phyloP scores from a whole-genome alignment of 23 red algal genomes.

The Gracilariopsis chorda region DNA sequence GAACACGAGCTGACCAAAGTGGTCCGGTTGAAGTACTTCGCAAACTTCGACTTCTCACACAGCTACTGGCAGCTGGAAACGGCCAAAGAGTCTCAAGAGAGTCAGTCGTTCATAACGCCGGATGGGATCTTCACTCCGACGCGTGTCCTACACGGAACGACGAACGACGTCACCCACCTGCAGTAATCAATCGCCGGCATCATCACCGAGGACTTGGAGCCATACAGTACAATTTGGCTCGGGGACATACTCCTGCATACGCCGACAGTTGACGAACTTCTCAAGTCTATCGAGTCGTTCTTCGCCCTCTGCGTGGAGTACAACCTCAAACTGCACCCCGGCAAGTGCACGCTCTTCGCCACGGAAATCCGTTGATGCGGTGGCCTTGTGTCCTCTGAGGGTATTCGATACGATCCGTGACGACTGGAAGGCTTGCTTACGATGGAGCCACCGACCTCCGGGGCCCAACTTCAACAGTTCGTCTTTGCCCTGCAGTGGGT shows the following conservation, averaged over 20 bases:
- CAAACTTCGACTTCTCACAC: too few relatives aligned
- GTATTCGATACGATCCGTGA: constrained; percentile 10
- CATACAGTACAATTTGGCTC: neutral
- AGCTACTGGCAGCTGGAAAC: constrained; percentile 27
- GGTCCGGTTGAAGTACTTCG: constrained; percentile 19
- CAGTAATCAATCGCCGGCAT: constrained; percentile 23
- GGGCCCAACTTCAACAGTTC: constrained; percentile 37
- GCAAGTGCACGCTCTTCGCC: constrained; percentile 24
- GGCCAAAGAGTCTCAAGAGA: constrained; percentile 12
- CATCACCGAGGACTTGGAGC: neutral
- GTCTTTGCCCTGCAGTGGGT: constrained; percentile 36
- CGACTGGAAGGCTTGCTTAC: neutral
- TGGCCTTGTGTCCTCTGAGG: neutral
- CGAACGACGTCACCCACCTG: constrained; percentile 26
- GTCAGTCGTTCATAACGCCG: constrained; percentile 40
- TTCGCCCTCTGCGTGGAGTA: neutral
- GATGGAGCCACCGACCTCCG: constrained; percentile 39
- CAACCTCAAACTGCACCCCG: constrained; percentile 43
- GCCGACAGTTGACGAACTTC: neutral
- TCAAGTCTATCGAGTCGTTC: neutral
- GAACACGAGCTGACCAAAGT: constrained; percentile 26
- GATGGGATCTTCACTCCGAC: constrained; percentile 43
- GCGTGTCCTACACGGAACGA: constrained; percentile 50
- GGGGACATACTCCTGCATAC: constrained; percentile 10
- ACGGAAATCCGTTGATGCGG: constrained; percentile 21